Evolutionary conservation across 331 rosid species (phyloP), one percentile per base, ranked within the genome.

Genomic region (Ulmus americana): DNA sequence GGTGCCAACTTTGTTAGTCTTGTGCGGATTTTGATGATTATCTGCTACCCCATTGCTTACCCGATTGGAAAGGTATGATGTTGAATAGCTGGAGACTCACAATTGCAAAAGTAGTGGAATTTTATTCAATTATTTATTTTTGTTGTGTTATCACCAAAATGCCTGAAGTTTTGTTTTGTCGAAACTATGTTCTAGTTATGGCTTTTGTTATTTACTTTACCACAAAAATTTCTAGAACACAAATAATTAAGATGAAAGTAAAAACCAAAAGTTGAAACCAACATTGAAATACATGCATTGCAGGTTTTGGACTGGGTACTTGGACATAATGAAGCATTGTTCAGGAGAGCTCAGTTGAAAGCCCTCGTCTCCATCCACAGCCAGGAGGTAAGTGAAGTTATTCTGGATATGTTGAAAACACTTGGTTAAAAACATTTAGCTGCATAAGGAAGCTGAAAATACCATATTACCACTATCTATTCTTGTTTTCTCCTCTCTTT

Each of bases 291-390:
- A 12, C 59, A 20, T 13, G 53, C 40, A 39, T 65, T 84, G 65
- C 88, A 90, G 99, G 76, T 94, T 74, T 76, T 94, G 70, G 99
- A 94, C 46, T 73, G 76, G 56, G 70, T 85, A 58, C 82, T 90
- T 64, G 97, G 99, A 52, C 99, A 94, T 62, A 84, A 94, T 63
- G 97, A 90, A 58, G 99, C 91, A 10, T 78, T 94, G 51, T 90
- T 90, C 76, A 82, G 97, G 82, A 88, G 99, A 49, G 91, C 99
- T 64, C 97, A 94, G 76, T 72, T 94, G 60, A 94, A 94, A 81
- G 99, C 80, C 71, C 95, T 94, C 56, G 97, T 94, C 63, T 77
- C 90, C 86, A 94, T 94, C 62, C 99, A 94, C 63, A 5, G 99
- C 76, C 78, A 72, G 77, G 99, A 94, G 96, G 97, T 90, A 69